A percentile compares a stretch with the other conserved stretches of the same genome.
phyloP scores from a whole-genome alignment of 2,329 filamentous ascomycete species.

The Chalaropsis ovoidea region DNA sequence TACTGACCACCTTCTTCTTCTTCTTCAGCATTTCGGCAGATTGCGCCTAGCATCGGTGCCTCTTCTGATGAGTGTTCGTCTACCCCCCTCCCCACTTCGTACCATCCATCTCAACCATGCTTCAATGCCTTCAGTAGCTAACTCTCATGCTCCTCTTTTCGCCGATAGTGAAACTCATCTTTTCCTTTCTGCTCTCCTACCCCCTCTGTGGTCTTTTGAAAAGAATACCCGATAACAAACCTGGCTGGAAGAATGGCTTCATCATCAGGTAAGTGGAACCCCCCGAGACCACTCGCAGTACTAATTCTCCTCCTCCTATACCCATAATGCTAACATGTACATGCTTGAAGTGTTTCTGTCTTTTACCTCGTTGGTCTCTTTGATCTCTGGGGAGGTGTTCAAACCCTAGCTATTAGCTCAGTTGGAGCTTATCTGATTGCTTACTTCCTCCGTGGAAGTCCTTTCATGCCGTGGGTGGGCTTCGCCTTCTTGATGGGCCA shows the following conservation, averaged over 20 bases:
- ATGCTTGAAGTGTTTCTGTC: constrained; percentile 51
- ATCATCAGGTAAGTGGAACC: constrained; percentile 53
- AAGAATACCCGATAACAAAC: constrained; percentile 73
- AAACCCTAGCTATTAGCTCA: constrained; percentile 69
- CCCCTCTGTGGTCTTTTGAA: constrained; percentile 83
- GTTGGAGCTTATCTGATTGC: constrained; percentile 74
- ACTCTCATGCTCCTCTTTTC: constrained; percentile 6
- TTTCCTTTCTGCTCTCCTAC: constrained; percentile 83
- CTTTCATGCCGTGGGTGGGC: constrained; percentile 94
- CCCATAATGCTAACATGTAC: constrained; percentile 6
- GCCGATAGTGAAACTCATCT: constrained; percentile 77
- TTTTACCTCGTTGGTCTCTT: constrained; percentile 94
- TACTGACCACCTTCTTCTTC: constrained; percentile 2
- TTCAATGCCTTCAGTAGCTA: background rate
- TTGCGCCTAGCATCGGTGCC: constrained; percentile 36
- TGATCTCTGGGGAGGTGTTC: constrained; percentile 76
- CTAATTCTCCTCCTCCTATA: background rate
- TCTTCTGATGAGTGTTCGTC: constrained; percentile 40
- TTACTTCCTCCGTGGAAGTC: constrained; percentile 63
- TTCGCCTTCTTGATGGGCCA: constrained; percentile 94
- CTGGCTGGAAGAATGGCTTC: constrained; percentile 79
- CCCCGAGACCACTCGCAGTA: constrained; percentile 1
- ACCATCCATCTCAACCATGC: background rate
- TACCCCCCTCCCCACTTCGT: background rate
- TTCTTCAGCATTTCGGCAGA: constrained; percentile 37